A percentile compares a stretch with the other conserved stretches of the same genome.
phyloP scores from a whole-genome alignment of 2,329 filamentous ascomycete genomes.

The Apiospora saccharicola region DNA sequence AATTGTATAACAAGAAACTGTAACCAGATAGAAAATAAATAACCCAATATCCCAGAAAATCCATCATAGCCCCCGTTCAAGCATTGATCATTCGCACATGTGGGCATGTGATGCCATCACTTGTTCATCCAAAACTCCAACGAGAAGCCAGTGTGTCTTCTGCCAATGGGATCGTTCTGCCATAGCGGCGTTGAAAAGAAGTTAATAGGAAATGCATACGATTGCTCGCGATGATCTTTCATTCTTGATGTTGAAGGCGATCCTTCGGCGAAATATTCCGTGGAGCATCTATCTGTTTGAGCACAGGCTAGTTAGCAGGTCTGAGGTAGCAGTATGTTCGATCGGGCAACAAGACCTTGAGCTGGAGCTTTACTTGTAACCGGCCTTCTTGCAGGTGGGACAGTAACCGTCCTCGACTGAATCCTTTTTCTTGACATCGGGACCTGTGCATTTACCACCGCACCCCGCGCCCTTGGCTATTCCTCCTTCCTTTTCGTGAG shows the following conservation, averaged over 20 bases:
- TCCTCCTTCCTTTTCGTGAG: no score
- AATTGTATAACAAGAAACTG: not conserved
- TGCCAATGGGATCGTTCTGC: not conserved
- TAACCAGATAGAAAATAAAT: not conserved
- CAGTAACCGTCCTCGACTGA: not conserved
- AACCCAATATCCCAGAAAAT: not conserved
- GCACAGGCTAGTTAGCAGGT: not conserved
- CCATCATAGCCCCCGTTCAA: not conserved
- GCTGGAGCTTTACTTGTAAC: not conserved
- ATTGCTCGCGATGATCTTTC: not conserved
- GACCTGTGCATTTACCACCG: no score
- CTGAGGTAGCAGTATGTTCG: not conserved
- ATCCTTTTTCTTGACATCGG: no score
- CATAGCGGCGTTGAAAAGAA: slow-evolving; percentile 3
- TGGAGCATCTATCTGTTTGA: not conserved
- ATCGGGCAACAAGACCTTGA: not conserved
- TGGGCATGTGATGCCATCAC: not conserved
- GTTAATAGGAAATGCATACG: not conserved
- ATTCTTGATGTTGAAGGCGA: not conserved
- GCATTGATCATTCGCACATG: not conserved
- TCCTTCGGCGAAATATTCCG: not conserved
- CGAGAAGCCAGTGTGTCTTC: not conserved
- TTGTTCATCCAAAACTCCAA: slow-evolving; percentile 9
- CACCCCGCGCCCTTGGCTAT: no score
- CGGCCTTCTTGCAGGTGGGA: not conserved